These are phyloP conservation scores for Fusarium temperatum DNA, from an alignment of 2,329 filamentous ascomycete species.

Conservation along the genomic window DNA sequence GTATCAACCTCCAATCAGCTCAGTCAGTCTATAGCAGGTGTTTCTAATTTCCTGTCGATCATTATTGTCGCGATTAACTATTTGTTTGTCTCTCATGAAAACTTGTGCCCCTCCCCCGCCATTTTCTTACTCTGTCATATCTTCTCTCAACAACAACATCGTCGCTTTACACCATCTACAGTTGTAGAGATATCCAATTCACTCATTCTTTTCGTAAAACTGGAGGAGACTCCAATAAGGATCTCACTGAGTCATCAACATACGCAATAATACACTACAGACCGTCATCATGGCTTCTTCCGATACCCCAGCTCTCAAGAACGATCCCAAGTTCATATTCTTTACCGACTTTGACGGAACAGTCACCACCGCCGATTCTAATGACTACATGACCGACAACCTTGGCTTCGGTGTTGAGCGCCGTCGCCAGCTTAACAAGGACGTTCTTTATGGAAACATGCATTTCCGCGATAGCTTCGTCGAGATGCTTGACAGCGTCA, in stretches of 20 bases:
- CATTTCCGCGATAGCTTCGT: slow-evolving; percentile 88
- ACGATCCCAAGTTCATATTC: slow-evolving; percentile 90
- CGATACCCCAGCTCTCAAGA: slow-evolving; percentile 67
- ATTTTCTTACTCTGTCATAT: slow-evolving; percentile 32
- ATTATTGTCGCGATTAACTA: slow-evolving; percentile 8
- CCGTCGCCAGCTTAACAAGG: slow-evolving; percentile 77
- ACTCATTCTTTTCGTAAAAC: neutral
- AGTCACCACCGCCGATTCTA: slow-evolving; percentile 78
- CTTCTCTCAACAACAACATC: slow-evolving; percentile 15
- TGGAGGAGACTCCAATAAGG: neutral
- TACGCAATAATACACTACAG: neutral
- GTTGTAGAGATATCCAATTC: neutral
- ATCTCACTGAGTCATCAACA: neutral
- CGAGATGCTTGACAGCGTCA: slow-evolving; percentile 91
- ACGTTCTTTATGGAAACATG: slow-evolving; percentile 75
- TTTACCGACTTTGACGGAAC: slow-evolving; percentile 99
- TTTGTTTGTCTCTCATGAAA: slow-evolving; percentile 33
- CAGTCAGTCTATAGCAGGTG: slow-evolving; percentile 14
- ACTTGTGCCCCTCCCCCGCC: slow-evolving; percentile 41
- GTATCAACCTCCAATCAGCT: slow-evolving; percentile 37
- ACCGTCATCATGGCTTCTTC: slow-evolving; percentile 53
- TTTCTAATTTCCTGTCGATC: slow-evolving; percentile 29
- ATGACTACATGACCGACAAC: slow-evolving; percentile 85
- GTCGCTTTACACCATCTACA: slow-evolving; percentile 1
- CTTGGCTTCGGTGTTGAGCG: slow-evolving; percentile 81